Percentiles rank a stretch among this genome's conserved stretches.
phyloP scores from a whole-genome alignment of 768 basidiomycete species.

The Exsudoporus frostii region DNA sequence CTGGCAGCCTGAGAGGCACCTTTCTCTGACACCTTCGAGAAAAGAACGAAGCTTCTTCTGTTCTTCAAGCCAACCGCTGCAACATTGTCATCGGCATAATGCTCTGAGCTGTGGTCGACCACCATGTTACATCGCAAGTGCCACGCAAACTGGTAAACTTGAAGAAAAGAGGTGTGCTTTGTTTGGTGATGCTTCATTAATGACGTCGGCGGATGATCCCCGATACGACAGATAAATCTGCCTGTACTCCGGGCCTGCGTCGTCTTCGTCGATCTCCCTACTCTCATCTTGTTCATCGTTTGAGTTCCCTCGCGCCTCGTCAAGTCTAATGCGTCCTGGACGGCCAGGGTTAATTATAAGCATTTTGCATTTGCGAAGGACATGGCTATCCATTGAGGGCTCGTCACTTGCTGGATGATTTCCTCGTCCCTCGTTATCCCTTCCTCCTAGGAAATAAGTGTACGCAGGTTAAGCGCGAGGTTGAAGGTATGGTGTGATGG shows the following conservation, averaged over 20 bases:
- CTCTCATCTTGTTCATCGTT: not conserved
- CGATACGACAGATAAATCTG: conserved; percentile 27
- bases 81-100: conserved; percentile 14
- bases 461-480: conserved; percentile 29
- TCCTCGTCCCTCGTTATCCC: not conserved
- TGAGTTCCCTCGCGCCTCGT: not conserved
- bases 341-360: not conserved
- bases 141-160: conserved; percentile 35
- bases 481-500: conserved; percentile 23
- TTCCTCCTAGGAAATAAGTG: conserved; percentile 18
- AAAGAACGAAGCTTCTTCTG: conserved; percentile 29
- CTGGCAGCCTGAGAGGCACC: conserved; percentile 17
- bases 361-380: conserved; percentile 21
- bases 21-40: conserved; percentile 18
- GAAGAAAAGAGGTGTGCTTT: conserved; percentile 22
- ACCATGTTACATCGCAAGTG: conserved; percentile 41
- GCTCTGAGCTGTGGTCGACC: not conserved
- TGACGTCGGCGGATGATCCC: conserved; percentile 11
- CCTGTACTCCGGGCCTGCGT: not conserved
- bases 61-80: conserved; percentile 31
- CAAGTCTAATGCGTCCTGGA: conserved; percentile 15
- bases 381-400: not conserved
- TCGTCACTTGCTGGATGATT: not conserved
- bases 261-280: not conserved
- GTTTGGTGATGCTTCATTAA: conserved; percentile 1